Conservation (phyloP, 495 filamentous ascomycete genomes). For the Penicillium pulvis region DNA sequence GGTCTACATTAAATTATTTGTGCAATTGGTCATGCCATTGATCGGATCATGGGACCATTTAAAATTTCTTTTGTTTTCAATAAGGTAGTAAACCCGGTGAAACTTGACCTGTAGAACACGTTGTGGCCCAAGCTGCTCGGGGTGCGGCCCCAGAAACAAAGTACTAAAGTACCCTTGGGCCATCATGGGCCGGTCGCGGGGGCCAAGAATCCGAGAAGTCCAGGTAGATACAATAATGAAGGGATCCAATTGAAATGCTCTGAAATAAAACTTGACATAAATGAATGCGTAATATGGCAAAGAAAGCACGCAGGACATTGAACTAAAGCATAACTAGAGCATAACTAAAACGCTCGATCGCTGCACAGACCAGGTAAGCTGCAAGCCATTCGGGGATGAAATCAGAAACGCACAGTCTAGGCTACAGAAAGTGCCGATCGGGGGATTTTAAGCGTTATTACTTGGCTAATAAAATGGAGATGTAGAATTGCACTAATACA, state of each 20-base stretch:
- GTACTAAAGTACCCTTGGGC: background rate
- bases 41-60: too few relatives aligned
- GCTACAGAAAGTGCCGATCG: constrained; percentile 1
- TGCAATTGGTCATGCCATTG: background rate
- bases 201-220: background rate
- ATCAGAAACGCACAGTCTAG: background rate
- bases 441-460: background rate
- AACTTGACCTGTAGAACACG: background rate
- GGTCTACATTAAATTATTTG: background rate
- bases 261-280: background rate
- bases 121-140: background rate
- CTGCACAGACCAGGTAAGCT: constrained; percentile 8
- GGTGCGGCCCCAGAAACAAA: background rate
- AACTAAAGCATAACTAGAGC: background rate
- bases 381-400: background rate
- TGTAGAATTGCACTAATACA: background rate
- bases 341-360: constrained; percentile 1
- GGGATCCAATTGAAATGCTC: background rate
- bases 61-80: background rate
- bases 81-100: background rate
- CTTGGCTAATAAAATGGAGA: background rate
- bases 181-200: background rate
- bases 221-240: background rate
- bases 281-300: background rate
- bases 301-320: background rate